These are phyloP conservation scores for Zangia roseola DNA, from an alignment of 768 basidiomycete species.

Conservation along the genomic window DNA sequence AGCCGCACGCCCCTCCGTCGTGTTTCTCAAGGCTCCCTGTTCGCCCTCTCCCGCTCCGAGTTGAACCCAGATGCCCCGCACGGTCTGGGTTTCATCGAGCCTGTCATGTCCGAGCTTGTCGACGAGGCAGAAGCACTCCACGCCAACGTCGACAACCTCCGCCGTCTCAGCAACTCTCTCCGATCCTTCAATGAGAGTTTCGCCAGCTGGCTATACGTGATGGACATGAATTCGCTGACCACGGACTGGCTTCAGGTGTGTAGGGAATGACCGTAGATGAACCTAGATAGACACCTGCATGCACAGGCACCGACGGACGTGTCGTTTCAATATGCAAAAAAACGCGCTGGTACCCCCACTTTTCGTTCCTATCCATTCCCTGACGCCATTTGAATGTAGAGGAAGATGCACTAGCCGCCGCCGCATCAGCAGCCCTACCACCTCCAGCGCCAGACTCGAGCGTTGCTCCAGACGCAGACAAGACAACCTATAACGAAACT, in stretches of 20 bases:
- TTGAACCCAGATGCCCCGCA: constrained; percentile 73
- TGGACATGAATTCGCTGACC: constrained; percentile 95
- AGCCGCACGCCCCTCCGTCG: constrained; percentile 77
- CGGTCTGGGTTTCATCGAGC: constrained; percentile 82
- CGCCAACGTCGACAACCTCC: constrained; percentile 70
- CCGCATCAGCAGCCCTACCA: constrained; percentile 44
- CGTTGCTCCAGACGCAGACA: constrained; percentile 27
- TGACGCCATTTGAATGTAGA: constrained; percentile 40
- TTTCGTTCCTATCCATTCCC: neutral
- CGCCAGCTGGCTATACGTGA: constrained; percentile 85
- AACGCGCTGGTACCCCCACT: constrained; percentile 52
- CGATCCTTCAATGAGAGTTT: constrained; percentile 91
- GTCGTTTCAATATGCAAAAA: constrained; percentile 58
- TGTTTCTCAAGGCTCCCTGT: constrained; percentile 89
- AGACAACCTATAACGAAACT: constrained; percentile 29
- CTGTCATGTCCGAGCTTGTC: constrained; percentile 79
- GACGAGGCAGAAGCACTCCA: constrained; percentile 86
- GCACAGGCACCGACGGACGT: constrained; percentile 56
- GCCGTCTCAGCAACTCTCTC: constrained; percentile 69
- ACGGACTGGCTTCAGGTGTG: constrained; percentile 86
- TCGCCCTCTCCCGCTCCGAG: constrained; percentile 73
- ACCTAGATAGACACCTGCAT: neutral
- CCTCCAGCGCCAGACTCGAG: constrained; percentile 10
- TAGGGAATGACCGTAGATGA: neutral
- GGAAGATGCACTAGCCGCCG: constrained; percentile 51